Percentiles rank a stretch among this genome's conserved stretches.
Conservation (phyloP, 257 asterid species). For the Fraxinus cuspidata region DNA sequence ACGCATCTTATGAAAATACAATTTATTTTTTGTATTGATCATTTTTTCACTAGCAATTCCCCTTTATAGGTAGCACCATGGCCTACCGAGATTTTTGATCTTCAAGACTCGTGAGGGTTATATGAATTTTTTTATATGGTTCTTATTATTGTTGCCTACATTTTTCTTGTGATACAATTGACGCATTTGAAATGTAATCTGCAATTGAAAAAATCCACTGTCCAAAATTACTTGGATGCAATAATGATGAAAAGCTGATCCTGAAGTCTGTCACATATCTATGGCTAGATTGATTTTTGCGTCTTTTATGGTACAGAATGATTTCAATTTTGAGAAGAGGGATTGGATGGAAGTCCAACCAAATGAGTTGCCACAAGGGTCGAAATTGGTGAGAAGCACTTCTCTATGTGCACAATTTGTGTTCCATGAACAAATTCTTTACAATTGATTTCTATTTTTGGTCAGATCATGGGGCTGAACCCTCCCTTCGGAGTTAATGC, state of each 20-base stretch:
- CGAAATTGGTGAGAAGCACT: slow-evolving; percentile 64
- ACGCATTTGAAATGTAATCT: background rate
- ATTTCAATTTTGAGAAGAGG: slow-evolving; percentile 77
- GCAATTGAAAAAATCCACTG: background rate
- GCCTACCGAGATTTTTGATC: background rate
- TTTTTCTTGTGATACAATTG: background rate
- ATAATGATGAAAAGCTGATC: slow-evolving; percentile 3
- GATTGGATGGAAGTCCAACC: slow-evolving; percentile 71
- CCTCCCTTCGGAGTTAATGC: slow-evolving; percentile 92
- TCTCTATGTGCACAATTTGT: slow-evolving; percentile 24
- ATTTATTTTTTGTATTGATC: background rate
- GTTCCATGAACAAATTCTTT: slow-evolving; percentile 15
- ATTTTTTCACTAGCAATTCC: background rate
- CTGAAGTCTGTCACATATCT: background rate
- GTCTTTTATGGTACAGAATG: slow-evolving; percentile 50
- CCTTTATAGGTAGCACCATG: background rate
- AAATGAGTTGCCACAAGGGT: slow-evolving; percentile 67
- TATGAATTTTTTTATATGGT: background rate
- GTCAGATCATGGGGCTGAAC: slow-evolving; percentile 91
- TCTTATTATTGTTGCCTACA: background rate
- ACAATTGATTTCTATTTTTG: slow-evolving; percentile 24
- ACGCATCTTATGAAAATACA: background rate
- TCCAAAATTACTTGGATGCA: background rate
- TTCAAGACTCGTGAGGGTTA: background rate
- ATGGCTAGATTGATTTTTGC: slow-evolving; percentile 9